Evolutionary conservation across 305 asterid species (phyloP), one percentile per base, ranked within the genome.

Genomic region (Fraxinus angustifolia): DNA sequence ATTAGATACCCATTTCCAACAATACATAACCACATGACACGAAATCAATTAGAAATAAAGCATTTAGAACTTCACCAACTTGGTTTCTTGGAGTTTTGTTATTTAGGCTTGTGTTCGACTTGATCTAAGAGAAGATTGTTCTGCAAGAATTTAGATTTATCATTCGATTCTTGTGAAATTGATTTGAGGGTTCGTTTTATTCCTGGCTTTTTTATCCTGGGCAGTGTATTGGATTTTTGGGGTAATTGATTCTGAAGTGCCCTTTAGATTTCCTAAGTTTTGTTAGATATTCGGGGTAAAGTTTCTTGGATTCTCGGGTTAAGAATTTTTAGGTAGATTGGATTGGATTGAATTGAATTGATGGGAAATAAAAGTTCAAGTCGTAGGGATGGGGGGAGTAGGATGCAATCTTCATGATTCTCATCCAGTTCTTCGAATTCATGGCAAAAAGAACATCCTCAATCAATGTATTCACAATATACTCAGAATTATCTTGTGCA

Each of bases 321-420:
- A 40, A 70, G 73, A 71, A 75, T 38, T 73, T 11, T 75, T 86
- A 62, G 83, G 77, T 58, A 78, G 2, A 30, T 30, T 30, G 31
- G 2, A 30, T 30, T 30, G 31, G 31, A 30, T 30, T 30, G 31
- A 73, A 79, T 45, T 85, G 89, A 72, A 65, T 85, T 83, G 83
- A 95, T 95, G 99, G 98, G 99, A 76, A 93, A 90, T 77, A 91
- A 84, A 82, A 92, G 90, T 85, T 95, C 98, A 38, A 93, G 90
- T 80, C 79, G 85, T 28, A 75, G 83, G 50, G 58, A 84, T 45
- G 93, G 80, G 14, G 89, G 87, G 16, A 88, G 84, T 80, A 76
- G 84, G 88, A 89, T 93, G 81, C 94, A 86, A 76, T 86, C 94
- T 74, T 85, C 97, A 38, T 78, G 83, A 85, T 5, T 76, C 79